Evolutionary conservation across 805 yeast genomes (phyloP).

Genomic region (Candida vartiovaarae): DNA sequence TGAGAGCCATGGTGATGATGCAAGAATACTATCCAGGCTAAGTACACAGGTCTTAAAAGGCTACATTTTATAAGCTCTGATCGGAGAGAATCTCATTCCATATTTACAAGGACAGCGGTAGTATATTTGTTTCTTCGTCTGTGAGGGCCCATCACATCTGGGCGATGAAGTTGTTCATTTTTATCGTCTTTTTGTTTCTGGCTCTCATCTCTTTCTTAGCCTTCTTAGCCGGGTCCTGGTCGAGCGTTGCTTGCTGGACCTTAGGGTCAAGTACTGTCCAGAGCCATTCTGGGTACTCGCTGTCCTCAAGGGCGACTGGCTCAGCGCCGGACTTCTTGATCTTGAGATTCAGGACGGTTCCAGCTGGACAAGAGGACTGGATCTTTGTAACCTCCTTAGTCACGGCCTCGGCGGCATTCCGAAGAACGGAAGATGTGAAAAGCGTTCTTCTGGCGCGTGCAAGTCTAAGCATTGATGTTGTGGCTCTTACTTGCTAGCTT

Average conservation of each 20-base stretch:
- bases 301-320: conserved; percentile 80
- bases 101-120: background rate
- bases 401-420: conserved; percentile 8
- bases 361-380: conserved; percentile 54
- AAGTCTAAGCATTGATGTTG: conserved; percentile 3
- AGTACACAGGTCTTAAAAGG: too few relatives aligned
- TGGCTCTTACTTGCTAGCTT: too few relatives aligned
- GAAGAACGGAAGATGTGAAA: conserved; percentile 10
- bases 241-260: conserved; percentile 49
- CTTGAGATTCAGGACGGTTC: conserved; percentile 67
- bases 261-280: conserved; percentile 76
- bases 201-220: conserved; percentile 68
- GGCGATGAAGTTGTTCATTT: conserved; percentile 70
- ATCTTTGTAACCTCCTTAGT: conserved; percentile 5
- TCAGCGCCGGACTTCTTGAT: conserved; percentile 78
- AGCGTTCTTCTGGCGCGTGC: conserved; percentile 6
- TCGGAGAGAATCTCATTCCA: background rate
- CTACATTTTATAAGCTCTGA: too few relatives aligned
- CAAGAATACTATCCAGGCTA: too few relatives aligned
- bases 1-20: too few relatives aligned
- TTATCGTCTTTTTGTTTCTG: conserved; percentile 62
- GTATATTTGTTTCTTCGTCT: background rate
- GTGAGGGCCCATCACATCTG: conserved; percentile 23
- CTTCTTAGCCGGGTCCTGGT: conserved; percentile 52
- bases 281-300: conserved; percentile 91